phyloP scores from a whole-genome alignment of 192 early-diverging fungal species.

The Podochytrium sp. region DNA sequence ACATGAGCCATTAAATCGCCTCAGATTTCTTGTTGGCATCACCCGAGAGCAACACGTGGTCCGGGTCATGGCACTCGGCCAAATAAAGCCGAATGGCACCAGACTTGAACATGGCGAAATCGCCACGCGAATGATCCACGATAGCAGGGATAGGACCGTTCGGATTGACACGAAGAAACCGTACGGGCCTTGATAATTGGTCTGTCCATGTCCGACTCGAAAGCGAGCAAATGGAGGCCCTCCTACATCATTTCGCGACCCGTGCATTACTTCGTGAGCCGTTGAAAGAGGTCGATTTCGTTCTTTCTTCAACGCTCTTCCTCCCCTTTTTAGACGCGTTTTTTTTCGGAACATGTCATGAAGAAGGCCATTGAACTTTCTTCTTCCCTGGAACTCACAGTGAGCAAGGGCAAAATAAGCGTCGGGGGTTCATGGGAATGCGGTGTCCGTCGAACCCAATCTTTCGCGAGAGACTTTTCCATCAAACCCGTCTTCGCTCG shows the following conservation, averaged over 20 bases:
- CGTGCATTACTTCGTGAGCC: slow-evolving; percentile 42
- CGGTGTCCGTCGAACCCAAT: no score
- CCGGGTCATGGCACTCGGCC: slow-evolving; percentile 53
- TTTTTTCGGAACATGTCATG: no score
- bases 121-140: slow-evolving; percentile 50
- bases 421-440: no score
- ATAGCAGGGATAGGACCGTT: slow-evolving; percentile 58
- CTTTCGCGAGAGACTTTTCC: no score
- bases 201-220: slow-evolving; percentile 28
- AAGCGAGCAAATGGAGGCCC: slow-evolving; percentile 29
- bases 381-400: no score
- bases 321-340: no score
- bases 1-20: slow-evolving; percentile 58
- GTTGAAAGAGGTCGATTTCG: slow-evolving; percentile 42
- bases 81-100: slow-evolving; percentile 63
- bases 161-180: slow-evolving; percentile 39
- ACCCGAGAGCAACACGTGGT: slow-evolving; percentile 45
- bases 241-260: slow-evolving; percentile 39
- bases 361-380: no score
- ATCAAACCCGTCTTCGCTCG: no score
- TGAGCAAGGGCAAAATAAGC: no score
- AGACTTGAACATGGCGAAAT: slow-evolving; percentile 58
- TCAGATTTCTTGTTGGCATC: slow-evolving; percentile 45
- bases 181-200: no score
- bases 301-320: no score